Evolutionary conservation across 2,329 filamentous ascomycete genomes (phyloP), one percentile per base, ranked within the genome.

Genomic region (Cladophialophora yegresii): DNA sequence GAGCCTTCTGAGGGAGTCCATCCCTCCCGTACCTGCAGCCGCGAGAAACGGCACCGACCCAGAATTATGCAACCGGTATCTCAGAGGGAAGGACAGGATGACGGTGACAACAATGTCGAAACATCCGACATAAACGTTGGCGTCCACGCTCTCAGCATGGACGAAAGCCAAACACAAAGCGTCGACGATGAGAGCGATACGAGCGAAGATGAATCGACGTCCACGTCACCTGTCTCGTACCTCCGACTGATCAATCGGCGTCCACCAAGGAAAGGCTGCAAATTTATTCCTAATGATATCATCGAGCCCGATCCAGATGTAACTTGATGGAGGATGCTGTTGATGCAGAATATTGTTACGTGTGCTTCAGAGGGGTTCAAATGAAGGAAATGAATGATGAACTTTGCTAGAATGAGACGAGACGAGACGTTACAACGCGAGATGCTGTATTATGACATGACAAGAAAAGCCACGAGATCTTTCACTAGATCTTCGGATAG

Each of bases 271-370:
- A 28, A 32, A 33, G 28, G 51, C 28, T 33, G 51, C 51, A 54
- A 32, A 8, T 54, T 30, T 28, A 54, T n/a, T 13, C 23, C 51
- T 10, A 33, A 13, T 20, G 51, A 54, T 20, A 58, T 58, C 10
- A 58, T 58, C 56, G 56, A 58, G 45, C 56, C 56, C 28, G 56
- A 51, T 58, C 30, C 56, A 5, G 30, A 33, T 23, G n/a, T 12
- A 4, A 20, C 6, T 8, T 58, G 45, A 58, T 54, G 26, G 16
- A 10, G 16, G 16, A 4, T 54, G 12, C 10, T 16, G 23, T 2
- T 12, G 28, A 16, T 33, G 7, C 36, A 3, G n/a, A 7, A 2
- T 16, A 43, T 16, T 43, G 26, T 28, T 28, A 6, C 3, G 6
- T 28, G 26, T n/a, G 26, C 26, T 3, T 6, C 26, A 28, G 36